These are phyloP conservation scores for Leishmania lainsoni DNA, from an alignment of 208 protist species.

Conservation along the genomic window DNA sequence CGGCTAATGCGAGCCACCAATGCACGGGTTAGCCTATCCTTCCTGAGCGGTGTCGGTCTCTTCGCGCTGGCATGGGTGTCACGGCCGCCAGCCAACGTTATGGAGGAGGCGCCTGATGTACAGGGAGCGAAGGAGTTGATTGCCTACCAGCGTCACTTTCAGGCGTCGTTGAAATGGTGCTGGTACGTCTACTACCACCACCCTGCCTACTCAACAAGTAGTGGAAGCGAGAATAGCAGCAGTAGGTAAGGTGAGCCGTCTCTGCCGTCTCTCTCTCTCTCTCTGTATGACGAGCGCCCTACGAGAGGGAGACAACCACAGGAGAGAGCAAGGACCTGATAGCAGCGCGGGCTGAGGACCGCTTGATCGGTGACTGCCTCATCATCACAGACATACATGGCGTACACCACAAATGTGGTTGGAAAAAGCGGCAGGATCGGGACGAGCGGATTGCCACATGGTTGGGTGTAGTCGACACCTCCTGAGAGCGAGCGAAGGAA, in stretches of 20 bases:
- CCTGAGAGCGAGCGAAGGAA: neutral
- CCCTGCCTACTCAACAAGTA: slow-evolving; percentile 53
- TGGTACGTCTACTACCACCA: slow-evolving; percentile 89
- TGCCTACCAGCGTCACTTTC: slow-evolving; percentile 69
- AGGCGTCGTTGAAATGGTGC: slow-evolving; percentile 69
- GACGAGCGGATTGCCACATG: neutral
- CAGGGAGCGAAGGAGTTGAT: slow-evolving; percentile 46
- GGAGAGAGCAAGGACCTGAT: neutral
- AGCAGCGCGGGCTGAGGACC: neutral
- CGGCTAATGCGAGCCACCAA: slow-evolving; percentile 77
- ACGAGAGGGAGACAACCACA: neutral
- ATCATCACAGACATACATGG: neutral
- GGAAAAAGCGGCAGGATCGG: neutral
- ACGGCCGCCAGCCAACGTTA: slow-evolving; percentile 43
- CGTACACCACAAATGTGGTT: neutral
- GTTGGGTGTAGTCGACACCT: neutral
- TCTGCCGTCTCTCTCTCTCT: neutral
- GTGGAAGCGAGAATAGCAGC: neutral
- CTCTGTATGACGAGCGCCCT: neutral
- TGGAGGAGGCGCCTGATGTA: slow-evolving; percentile 66
- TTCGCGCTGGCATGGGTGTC: slow-evolving; percentile 50
- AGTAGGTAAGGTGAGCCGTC: neutral
- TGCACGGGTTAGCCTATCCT: slow-evolving; percentile 56
- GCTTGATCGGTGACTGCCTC: neutral
- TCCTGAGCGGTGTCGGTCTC: slow-evolving; percentile 52